phyloP scores from a whole-genome alignment of 176 grass and related monocot species.

The Triticum turgidum region DNA sequence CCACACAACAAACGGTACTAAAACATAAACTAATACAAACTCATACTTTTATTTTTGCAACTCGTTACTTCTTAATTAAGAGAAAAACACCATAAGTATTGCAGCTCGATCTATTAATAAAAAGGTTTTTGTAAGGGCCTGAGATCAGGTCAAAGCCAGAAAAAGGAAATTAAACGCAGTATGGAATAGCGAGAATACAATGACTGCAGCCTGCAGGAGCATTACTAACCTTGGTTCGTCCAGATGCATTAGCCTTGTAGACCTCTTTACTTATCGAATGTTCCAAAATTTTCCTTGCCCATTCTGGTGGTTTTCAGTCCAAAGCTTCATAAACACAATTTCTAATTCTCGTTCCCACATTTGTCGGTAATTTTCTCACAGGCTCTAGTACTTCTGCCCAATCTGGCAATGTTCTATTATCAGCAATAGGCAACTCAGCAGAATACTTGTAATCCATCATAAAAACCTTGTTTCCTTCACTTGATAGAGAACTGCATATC shows the following conservation, averaged over 20 bases:
- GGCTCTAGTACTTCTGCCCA: constrained; percentile 89
- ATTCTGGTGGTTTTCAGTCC: constrained; percentile 82
- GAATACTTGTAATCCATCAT: constrained; percentile 70
- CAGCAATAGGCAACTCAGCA: constrained; percentile 45
- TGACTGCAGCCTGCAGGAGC: background rate
- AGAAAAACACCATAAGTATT: background rate
- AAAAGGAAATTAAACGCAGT: background rate
- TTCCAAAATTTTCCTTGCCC: constrained; percentile 88
- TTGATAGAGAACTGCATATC: constrained; percentile 54
- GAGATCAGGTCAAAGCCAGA: background rate
- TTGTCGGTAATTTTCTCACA: constrained; percentile 92
- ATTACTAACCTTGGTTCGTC: constrained; percentile 84
- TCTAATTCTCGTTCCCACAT: constrained; percentile 98
- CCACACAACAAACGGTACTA: background rate
- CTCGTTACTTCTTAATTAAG: background rate
- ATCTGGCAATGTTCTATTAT: constrained; percentile 64
- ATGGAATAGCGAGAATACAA: background rate
- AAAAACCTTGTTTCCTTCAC: constrained; percentile 59
- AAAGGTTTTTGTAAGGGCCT: background rate
- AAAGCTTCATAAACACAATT: constrained; percentile 90
- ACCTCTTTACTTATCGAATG: constrained; percentile 96
- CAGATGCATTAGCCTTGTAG: constrained; percentile 97
- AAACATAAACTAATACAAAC: background rate
- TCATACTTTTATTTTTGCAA: background rate
- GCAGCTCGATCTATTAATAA: background rate